Conservation (phyloP, 2,329 filamentous ascomycete genomes). For the Aspergillus flavus region DNA sequence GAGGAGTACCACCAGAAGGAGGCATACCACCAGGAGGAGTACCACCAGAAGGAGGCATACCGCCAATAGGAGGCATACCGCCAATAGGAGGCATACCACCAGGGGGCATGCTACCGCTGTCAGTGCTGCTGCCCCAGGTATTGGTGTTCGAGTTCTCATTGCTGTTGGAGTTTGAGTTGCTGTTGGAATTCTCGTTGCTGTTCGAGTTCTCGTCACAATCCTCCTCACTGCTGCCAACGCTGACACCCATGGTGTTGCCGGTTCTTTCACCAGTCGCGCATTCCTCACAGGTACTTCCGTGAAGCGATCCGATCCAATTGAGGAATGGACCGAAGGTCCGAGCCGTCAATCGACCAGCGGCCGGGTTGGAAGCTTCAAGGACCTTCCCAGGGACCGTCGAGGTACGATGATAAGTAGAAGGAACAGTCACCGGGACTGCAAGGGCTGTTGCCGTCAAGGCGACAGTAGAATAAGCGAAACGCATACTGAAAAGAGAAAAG, state of each 20-base stretch:
- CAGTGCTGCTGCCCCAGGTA: neutral
- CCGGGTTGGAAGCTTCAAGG: neutral
- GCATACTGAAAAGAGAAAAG: neutral
- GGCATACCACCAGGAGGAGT: neutral
- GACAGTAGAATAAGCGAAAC: neutral
- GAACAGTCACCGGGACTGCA: slow-evolving; percentile 1
- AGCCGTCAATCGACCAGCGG: neutral
- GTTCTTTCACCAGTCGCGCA: neutral
- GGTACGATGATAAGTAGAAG: neutral
- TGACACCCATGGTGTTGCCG: neutral
- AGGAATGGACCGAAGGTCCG: neutral
- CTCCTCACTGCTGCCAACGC: neutral
- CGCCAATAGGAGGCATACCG: neutral
- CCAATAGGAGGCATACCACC: neutral
- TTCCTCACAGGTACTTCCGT: neutral
- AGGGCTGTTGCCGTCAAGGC: slow-evolving; percentile 1
- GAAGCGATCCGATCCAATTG: neutral
- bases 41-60: neutral
- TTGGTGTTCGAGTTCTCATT: neutral
- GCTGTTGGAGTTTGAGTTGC: neutral
- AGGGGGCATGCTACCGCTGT: neutral
- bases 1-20: too few species aligned
- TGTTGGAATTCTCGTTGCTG: neutral
- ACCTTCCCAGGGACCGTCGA: neutral
- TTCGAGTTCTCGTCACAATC: neutral